These are phyloP conservation scores for Pythium chondricola DNA, from an alignment of 352 stramenopile species.

Conservation along the genomic window DNA sequence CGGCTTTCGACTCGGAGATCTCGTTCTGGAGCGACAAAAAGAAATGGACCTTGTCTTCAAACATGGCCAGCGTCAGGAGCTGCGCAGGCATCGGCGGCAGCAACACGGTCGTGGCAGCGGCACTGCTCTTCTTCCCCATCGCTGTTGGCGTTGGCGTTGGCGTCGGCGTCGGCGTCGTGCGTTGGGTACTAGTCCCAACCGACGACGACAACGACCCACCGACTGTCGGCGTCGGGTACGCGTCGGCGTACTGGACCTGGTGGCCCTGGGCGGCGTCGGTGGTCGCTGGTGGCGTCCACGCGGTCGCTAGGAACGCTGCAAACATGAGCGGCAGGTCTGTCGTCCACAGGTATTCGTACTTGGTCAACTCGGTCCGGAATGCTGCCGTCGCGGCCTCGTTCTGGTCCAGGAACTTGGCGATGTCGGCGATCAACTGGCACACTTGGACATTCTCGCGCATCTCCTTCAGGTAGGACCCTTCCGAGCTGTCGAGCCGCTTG, in stretches of 20 bases:
- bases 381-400: conserved; percentile 64
- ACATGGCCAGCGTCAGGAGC: conserved; percentile 72
- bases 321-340: conserved; percentile 90
- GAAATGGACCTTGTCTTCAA: conserved; percentile 89
- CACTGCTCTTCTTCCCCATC: conserved; percentile 5
- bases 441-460: conserved; percentile 83
- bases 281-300: conserved; percentile 32
- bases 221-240: conserved; percentile 5
- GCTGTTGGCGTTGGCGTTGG: not conserved
- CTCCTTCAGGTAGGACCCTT: conserved; percentile 87
- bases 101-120: not conserved
- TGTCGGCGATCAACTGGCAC: conserved; percentile 63
- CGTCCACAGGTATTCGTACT: conserved; percentile 91
- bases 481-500: conserved; percentile 80
- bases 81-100: conserved; percentile 59
- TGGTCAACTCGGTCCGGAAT: conserved; percentile 67
- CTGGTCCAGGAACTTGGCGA: conserved; percentile 74
- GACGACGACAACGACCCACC: too few relatives aligned
- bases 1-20: conserved; percentile 83
- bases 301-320: conserved; percentile 61
- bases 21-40: conserved; percentile 86
- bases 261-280: not conserved
- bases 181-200: too few relatives aligned
- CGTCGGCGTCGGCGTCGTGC: too few relatives aligned
- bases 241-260: conserved; percentile 19